A percentile compares a stretch with the other conserved stretches of the same genome.
Evolutionary conservation across 2,329 filamentous ascomycete species (phyloP).

Genomic region (Botrytis sinoallii): DNA sequence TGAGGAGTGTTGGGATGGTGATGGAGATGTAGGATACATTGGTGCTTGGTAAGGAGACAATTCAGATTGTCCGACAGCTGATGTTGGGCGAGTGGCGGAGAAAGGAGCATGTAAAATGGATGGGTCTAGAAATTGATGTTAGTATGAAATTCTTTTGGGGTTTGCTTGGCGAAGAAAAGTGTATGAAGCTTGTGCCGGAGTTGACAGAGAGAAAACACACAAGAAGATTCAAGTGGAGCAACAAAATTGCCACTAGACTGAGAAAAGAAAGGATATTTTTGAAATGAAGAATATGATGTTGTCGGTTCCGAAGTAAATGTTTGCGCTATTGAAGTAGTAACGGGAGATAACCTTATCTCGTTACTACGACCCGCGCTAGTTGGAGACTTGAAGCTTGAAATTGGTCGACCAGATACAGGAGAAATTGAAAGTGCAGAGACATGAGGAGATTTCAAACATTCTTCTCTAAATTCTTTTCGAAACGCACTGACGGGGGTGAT

Average conservation of each 20-base stretch:
- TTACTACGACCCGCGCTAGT: constrained; percentile 28
- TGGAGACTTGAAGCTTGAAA: constrained; percentile 30
- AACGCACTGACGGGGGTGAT: constrained; percentile 30
- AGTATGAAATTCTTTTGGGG: constrained; percentile 24
- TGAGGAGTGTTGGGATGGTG: constrained; percentile 34
- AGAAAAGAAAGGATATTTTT: constrained; percentile 49
- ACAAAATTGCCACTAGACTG: constrained; percentile 53
- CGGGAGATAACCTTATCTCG: constrained; percentile 29
- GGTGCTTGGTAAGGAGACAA: constrained; percentile 33
- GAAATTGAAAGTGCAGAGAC: constrained; percentile 39
- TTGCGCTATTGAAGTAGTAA: constrained; percentile 22
- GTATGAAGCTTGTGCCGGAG: constrained; percentile 23
- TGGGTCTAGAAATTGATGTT: constrained; percentile 34
- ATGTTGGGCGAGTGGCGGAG: constrained; percentile 28
- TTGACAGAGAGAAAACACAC: constrained; percentile 49
- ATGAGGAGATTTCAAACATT: constrained; percentile 39
- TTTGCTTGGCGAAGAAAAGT: constrained; percentile 4
- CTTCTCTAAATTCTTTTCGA: constrained; percentile 26
- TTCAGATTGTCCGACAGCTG: constrained; percentile 30
- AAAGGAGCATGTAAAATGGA: constrained; percentile 37
- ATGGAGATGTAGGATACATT: constrained; percentile 36
- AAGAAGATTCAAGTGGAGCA: constrained; percentile 50
- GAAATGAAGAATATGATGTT: constrained; percentile 28
- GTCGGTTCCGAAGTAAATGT: constrained; percentile 26
- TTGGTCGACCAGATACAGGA: constrained; percentile 33